Conservation (phyloP, 2,329 filamentous ascomycete species). For the Dichotomopilus funicola region DNA sequence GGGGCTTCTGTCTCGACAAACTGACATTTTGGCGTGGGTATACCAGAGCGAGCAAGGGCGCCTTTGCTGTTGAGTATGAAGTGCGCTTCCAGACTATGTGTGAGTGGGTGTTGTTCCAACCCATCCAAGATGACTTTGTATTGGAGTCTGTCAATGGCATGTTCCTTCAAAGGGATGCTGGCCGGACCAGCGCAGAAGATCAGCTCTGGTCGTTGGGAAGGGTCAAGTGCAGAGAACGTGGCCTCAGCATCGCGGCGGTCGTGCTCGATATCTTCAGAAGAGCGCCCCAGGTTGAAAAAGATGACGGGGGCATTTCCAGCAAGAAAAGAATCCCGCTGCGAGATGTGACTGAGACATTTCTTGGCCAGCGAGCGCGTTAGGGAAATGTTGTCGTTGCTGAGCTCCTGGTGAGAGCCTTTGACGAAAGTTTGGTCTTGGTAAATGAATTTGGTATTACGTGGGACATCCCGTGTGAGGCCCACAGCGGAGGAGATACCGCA, state of each 20-base stretch:
- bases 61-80: constrained; percentile 34
- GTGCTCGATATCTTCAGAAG: constrained; percentile 20
- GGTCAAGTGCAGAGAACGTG: constrained; percentile 27
- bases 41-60: constrained; percentile 29
- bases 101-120: constrained; percentile 26
- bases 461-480: constrained; percentile 25
- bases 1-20: constrained; percentile 24
- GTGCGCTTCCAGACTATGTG: constrained; percentile 28
- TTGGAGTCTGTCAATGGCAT: constrained; percentile 26
- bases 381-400: constrained; percentile 13
- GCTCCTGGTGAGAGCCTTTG: constrained; percentile 17
- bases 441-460: constrained; percentile 32
- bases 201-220: constrained; percentile 27
- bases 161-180: constrained; percentile 24
- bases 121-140: constrained; percentile 29
- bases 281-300: constrained; percentile 28
- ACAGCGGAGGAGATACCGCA: constrained; percentile 26
- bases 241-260: constrained; percentile 27
- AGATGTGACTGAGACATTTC: constrained; percentile 32
- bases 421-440: constrained; percentile 33
- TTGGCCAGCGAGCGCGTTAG: constrained; percentile 24
- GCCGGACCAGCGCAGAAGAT: constrained; percentile 30
- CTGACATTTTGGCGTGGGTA: constrained; percentile 29
- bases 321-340: constrained; percentile 33
- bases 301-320: constrained; percentile 23